Evolutionary conservation across 148 eudicot genomes (phyloP), one percentile per base, ranked within the genome.

Genomic region (Rhododendron henanense): DNA sequence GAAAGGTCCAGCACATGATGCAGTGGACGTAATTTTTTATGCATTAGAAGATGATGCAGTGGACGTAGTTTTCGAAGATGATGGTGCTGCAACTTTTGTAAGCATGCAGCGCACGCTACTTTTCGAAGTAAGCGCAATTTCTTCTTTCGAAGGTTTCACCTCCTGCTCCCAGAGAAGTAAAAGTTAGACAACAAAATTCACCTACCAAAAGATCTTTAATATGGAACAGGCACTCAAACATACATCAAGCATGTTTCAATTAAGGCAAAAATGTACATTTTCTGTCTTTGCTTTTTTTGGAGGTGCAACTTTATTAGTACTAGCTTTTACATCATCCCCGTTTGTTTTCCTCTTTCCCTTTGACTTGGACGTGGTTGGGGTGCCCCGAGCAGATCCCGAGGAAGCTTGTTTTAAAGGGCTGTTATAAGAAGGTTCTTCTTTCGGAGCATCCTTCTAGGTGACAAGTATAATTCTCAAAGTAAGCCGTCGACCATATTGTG

Each of bases 231-330:
- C 45, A 87, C 33, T 14, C 23, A 2, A 82, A 39, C 1, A 23
- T n/a, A 84, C 39, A 44, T 33, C 23, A 31, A 82, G 53, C 85
- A 33, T 19, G 57, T 15, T 19, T n/a, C 6, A 53, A 21, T 28
- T 35, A 74, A 33, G 35, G 75, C 84, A 80, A 50, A 14, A 44
- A 73, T 83, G 51, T 90, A 97, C 99, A 91, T 83, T 93, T 93
- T 97, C 98, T 53, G 94, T 89, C 90, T 97, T 95, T 35, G 90
- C 93, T 91, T 97, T 97, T 90, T 96, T 95, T 95, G 89, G 75
- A 85, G 95, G 93, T 65, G 90, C 92, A 81, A 73, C 39, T 13
- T 71, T 88, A 81, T 79, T 91, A 81, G n/a, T n/a, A n/a, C 91
- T 85, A 84, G 96, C 14, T 89, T 93, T 95, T 55, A 91, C 77